Evolutionary conservation across 768 basidiomycete genomes (phyloP).

Genomic region (Pisolithus sp.): DNA sequence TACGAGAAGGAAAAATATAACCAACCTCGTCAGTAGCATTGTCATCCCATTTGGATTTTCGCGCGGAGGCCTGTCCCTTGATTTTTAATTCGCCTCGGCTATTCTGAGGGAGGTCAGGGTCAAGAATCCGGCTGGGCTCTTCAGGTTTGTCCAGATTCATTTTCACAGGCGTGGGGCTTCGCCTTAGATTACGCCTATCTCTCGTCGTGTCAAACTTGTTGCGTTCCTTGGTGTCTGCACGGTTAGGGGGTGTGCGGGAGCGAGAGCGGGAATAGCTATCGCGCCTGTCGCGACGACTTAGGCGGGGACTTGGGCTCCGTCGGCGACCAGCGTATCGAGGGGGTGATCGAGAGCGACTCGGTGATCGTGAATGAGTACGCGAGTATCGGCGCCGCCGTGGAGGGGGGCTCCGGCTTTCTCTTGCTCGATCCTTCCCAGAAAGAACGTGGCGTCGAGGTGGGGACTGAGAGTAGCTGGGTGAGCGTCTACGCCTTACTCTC

Average conservation of each 20-base stretch:
- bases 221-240: constrained; percentile 25
- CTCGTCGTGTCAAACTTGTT: constrained; percentile 9
- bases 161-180: constrained; percentile 19
- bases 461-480: constrained; percentile 24
- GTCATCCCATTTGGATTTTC: constrained; percentile 50
- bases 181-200: constrained; percentile 17
- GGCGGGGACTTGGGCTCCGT: constrained; percentile 33
- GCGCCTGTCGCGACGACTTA: constrained; percentile 20
- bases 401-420: constrained; percentile 29
- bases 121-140: constrained; percentile 17
- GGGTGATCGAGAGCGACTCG: constrained; percentile 36
- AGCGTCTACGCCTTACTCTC: constrained; percentile 32
- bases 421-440: constrained; percentile 16
- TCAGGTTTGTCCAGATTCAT: constrained; percentile 22
- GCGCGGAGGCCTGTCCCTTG: constrained; percentile 56
- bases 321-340: constrained; percentile 40
- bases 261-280: constrained; percentile 31
- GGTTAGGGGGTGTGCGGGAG: constrained; percentile 26
- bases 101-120: constrained; percentile 27
- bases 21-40: constrained; percentile 25
- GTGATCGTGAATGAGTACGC: constrained; percentile 33
- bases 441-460: constrained; percentile 18
- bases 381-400: constrained; percentile 37
- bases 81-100: constrained; percentile 57
- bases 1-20: constrained; percentile 4